Evolutionary conservation across 768 basidiomycete genomes (phyloP).

Genomic region (Lactarius pseudohatsudake): DNA sequence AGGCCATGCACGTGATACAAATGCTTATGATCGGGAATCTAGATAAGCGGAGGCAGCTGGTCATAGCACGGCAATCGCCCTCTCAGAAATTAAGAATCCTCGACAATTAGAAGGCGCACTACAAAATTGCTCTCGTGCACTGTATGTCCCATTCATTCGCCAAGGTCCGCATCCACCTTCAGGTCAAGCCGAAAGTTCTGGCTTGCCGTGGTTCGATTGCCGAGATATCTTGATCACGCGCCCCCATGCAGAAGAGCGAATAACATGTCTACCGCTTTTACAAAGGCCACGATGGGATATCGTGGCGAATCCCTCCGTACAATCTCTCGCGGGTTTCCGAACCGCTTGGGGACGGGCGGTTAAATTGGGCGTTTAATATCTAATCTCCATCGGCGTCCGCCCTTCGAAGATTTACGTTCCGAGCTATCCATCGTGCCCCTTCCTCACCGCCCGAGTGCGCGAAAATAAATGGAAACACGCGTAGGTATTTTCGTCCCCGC

Average conservation of each 20-base stretch:
- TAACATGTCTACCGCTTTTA: not conserved
- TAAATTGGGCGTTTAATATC: not conserved
- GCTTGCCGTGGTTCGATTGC: not conserved
- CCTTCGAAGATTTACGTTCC: slow-evolving; percentile 18
- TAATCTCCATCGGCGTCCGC: not conserved
- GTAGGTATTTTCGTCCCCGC: not conserved
- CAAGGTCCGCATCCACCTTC: not conserved
- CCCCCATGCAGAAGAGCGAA: not conserved
- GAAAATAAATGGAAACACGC: not conserved
- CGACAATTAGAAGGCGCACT: not conserved
- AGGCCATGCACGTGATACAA: not conserved
- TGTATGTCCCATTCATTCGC: not conserved
- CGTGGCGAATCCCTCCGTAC: not conserved
- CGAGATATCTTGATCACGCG: not conserved
- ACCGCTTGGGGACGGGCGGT: not conserved
- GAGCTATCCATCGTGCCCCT: not conserved
- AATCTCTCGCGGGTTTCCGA: not conserved
- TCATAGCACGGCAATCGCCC: slow-evolving; percentile 1
- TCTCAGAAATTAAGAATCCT: not conserved
- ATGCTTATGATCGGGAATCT: not conserved
- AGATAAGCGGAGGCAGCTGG: not conserved
- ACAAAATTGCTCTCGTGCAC: not conserved
- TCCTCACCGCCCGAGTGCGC: not conserved
- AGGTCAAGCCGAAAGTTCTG: not conserved
- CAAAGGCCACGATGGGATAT: not conserved